Evolutionary conservation across 2,329 filamentous ascomycete genomes (phyloP).

Genomic region (Cylindrodendrum hubeiense): DNA sequence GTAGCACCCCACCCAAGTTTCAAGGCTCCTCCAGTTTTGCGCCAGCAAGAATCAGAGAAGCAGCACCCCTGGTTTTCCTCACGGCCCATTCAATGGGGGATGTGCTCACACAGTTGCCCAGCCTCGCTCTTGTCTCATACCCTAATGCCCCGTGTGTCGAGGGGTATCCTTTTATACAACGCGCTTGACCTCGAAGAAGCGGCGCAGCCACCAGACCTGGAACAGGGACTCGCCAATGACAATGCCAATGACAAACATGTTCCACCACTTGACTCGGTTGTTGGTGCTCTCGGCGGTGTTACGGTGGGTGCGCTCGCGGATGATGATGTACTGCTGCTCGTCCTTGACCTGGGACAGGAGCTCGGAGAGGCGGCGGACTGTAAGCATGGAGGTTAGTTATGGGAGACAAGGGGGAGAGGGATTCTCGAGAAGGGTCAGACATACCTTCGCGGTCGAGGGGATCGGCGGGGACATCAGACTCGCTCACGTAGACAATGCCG

Average conservation of each 20-base stretch:
- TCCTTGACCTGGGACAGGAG: constrained; percentile 94
- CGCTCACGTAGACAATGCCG: constrained; percentile 96
- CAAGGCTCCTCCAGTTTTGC: constrained; percentile 36
- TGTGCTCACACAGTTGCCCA: constrained; percentile 8
- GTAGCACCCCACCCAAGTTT: constrained; percentile 34
- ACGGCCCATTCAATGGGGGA: constrained; percentile 11
- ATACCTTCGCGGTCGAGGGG: constrained; percentile 91
- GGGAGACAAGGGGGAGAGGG: constrained; percentile 1
- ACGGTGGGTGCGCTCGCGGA: constrained; percentile 94
- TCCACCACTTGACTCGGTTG: constrained; percentile 99
- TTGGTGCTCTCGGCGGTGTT: constrained; percentile 99
- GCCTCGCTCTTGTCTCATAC: constrained; percentile 9
- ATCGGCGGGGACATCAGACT: constrained; percentile 85
- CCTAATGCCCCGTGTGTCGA: not conserved
- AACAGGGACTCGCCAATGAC: constrained; percentile 94
- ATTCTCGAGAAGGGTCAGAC: constrained; percentile 38
- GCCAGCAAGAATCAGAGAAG: constrained; percentile 38
- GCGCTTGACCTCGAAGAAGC: constrained; percentile 92
- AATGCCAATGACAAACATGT: constrained; percentile 92
- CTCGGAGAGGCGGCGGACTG: constrained; percentile 87
- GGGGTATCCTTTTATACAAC: constrained; percentile 62
- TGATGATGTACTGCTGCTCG: constrained; percentile 96
- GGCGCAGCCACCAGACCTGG: constrained; percentile 99
- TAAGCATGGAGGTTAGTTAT: constrained; percentile 10
- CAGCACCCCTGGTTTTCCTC: constrained; percentile 19